Base-by-base conservation (phyloP, 495 filamentous ascomycete species). In the Endocarpon pusillum region DNA sequence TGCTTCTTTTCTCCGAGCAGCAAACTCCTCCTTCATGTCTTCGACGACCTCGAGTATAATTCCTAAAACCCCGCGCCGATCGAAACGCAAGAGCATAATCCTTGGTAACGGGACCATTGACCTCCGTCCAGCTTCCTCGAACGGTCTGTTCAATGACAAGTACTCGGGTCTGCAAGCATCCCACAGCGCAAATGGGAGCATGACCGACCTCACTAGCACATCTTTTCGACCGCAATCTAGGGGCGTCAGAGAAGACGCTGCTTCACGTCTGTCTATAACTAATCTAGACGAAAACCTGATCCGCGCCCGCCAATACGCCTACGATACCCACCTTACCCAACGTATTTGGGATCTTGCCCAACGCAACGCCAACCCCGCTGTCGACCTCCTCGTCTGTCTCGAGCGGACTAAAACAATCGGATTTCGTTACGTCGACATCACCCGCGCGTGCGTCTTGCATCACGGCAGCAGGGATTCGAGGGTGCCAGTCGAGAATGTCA, bases 391-490 rank as follows among this genome's bases (percentile, higher is more conserved):
- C 2, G 80, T 93, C 8, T 99, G 89, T 48, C 59, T 99, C 10
- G 89, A 99, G 53, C 75, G 91, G 14, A 71, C 79, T 7, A 80
- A 91, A 42, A 74, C 81, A 0, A 94, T 99, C 44, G 89, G 89
- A 0, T 99, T 99, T 55, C 73, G 86, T 19, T 99, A 99, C 45
- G 85, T 92, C 12, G 89, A 99, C 48, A 94, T 96, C 42, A 89
- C 74, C 1, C 70, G 84, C 6, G 69, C 78, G 0, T 81, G 94
- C 1, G 78, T 92, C 17, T 92, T 99, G 38, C 87, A 93, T 43
- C 89, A 99, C 45, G 89, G 89, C 9, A 83, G 73, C 47, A 76
- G 76, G 45, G 89, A 99, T 43, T 85, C 78, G 4, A 68, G 89
- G 11, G 89, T 99, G 8, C 89, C 89, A 0, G 76, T 92, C 12